phyloP scores from a whole-genome alignment of 805 yeast species.

The Yarrowia sp. region DNA sequence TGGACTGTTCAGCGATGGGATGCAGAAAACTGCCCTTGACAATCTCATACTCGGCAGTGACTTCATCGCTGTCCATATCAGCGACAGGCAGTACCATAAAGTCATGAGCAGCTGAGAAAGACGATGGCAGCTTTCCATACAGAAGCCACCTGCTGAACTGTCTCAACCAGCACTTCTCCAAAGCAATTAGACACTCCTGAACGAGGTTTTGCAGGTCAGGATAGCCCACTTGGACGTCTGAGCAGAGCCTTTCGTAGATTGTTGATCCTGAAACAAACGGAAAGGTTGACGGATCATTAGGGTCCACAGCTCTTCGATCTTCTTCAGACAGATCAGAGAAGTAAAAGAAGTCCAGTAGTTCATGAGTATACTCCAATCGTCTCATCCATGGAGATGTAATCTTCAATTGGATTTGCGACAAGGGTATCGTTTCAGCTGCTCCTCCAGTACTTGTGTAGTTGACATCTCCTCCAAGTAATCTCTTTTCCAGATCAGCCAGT shows the following conservation, averaged over 20 bases:
- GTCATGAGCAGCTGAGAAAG: conserved; percentile 37
- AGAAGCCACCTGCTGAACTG: conserved; percentile 43
- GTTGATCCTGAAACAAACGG: conserved; percentile 30
- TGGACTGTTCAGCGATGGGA: conserved; percentile 35
- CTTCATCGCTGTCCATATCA: conserved; percentile 12
- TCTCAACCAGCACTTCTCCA: conserved; percentile 43
- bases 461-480: conserved; percentile 40
- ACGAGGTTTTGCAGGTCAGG: conserved; percentile 32
- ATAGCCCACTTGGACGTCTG: conserved; percentile 22
- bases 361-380: conserved; percentile 15
- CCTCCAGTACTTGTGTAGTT: conserved; percentile 40
- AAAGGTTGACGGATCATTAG: conserved; percentile 10
- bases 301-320: conserved; percentile 5
- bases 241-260: neutral
- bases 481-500: conserved; percentile 39
- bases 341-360: conserved; percentile 24
- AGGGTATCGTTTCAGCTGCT: conserved; percentile 20
- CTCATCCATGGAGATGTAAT: conserved; percentile 24
- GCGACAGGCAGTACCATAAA: conserved; percentile 41
- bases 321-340: conserved; percentile 5
- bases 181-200: conserved; percentile 40
- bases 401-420: conserved; percentile 14
- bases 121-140: conserved; percentile 42
- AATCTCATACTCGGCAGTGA: conserved; percentile 31
- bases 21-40: conserved; percentile 35